phyloP scores from a whole-genome alignment of 148 eudicot species.

The Polygonum maritimum region DNA sequence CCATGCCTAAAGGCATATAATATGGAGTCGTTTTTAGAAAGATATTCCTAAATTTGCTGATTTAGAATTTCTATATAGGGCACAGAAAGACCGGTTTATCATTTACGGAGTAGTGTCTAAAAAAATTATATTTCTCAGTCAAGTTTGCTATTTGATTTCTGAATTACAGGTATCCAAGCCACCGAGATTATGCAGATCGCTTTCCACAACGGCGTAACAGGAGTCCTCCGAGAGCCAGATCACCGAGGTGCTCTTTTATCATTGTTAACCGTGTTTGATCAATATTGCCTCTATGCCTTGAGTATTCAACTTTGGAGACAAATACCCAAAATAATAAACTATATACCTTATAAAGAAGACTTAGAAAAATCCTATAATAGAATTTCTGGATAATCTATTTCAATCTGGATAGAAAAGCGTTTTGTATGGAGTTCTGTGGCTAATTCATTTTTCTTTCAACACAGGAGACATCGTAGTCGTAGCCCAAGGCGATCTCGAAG shows the following conservation, averaged over 20 bases:
- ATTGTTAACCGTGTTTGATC: background rate
- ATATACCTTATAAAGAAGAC: too few relatives aligned
- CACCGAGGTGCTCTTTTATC: constrained; percentile 48
- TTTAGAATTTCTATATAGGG: too few relatives aligned
- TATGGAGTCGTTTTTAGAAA: too few relatives aligned
- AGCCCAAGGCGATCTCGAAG: constrained; percentile 47
- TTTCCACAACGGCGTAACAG: constrained; percentile 51
- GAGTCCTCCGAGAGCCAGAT: constrained; percentile 77
- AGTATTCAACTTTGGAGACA: too few relatives aligned
- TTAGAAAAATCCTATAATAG: too few relatives aligned
- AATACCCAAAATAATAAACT: too few relatives aligned
- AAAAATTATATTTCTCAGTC: background rate
- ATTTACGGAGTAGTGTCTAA: background rate
- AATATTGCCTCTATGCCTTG: background rate
- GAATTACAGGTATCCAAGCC: constrained; percentile 45
- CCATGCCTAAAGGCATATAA: too few relatives aligned
- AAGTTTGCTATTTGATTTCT: background rate
- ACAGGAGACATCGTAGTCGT: constrained; percentile 55
- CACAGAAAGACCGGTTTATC: background rate
- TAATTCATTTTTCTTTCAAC: background rate
- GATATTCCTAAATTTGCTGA: too few relatives aligned
- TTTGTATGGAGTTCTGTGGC: background rate
- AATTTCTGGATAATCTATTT: too few relatives aligned
- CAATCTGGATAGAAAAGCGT: background rate
- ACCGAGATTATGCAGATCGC: constrained; percentile 55